Percentiles rank a stretch among this genome's conserved stretches.
Conservation (phyloP, 768 basidiomycete genomes). For the Pleurotus platypus region DNA sequence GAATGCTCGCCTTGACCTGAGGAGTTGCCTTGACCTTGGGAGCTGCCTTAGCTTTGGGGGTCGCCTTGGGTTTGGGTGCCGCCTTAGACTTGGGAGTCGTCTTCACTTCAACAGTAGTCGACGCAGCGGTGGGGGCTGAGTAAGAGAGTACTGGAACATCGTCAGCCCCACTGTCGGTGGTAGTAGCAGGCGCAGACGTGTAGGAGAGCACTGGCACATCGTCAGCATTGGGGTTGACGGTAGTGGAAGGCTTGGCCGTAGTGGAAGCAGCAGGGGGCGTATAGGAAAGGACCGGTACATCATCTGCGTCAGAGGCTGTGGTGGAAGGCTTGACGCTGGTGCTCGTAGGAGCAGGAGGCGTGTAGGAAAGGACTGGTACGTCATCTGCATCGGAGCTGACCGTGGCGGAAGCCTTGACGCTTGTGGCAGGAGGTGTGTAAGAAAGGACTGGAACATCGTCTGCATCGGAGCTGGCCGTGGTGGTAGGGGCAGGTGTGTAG, state of each 20-base stretch:
- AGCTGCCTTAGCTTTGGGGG: too few species aligned
- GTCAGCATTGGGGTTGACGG: not conserved
- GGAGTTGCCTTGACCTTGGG: too few species aligned
- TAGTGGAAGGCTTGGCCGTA: not conserved
- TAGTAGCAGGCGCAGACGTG: not conserved
- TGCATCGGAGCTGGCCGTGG: not conserved
- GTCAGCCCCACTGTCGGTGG: too few species aligned
- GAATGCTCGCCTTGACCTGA: too few species aligned
- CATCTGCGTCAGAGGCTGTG: too few species aligned
- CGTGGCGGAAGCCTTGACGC: not conserved
- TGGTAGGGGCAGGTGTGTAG: not conserved
- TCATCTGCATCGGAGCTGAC: not conserved
- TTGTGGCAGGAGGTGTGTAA: not conserved
- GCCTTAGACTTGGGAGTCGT: too few species aligned
- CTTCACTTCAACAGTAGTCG: not conserved
- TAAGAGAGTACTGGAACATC: not conserved
- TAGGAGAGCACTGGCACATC: not conserved
- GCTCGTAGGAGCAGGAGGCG: not conserved
- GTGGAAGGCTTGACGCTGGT: too few species aligned
- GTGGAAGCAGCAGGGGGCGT: not conserved
- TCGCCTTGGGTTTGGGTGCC: too few species aligned
- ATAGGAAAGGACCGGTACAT: not conserved
- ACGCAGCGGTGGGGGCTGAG: not conserved
- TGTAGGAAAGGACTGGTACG: not conserved
- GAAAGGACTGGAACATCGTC: slow-evolving; percentile 3